phyloP scores from a whole-genome alignment of 805 yeast species.

The Wickerhamomyces hampshirensis region DNA sequence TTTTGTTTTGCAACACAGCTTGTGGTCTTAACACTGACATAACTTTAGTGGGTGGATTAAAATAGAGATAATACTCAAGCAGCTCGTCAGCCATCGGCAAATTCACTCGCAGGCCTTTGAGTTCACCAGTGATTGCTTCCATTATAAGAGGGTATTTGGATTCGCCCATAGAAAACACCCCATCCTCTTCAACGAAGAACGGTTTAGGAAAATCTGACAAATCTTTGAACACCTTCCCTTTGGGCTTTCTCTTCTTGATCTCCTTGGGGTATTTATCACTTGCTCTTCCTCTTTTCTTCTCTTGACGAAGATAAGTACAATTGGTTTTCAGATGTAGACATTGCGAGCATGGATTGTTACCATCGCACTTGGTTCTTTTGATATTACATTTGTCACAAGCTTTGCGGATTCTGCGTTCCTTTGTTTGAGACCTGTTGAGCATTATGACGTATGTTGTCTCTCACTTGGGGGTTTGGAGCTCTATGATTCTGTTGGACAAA shows the following conservation, averaged over 20 bases:
- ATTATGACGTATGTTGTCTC: too few relatives aligned
- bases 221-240: too few relatives aligned
- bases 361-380: constrained; percentile 44
- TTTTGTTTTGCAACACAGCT: constrained; percentile 13
- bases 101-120: constrained; percentile 15
- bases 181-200: too few relatives aligned
- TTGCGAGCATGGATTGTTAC: constrained; percentile 39
- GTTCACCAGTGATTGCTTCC: constrained; percentile 5
- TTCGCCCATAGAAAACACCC: too few relatives aligned
- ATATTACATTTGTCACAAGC: constrained; percentile 47
- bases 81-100: constrained; percentile 21
- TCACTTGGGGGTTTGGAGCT: too few relatives aligned
- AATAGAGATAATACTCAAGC: constrained; percentile 18
- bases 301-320: constrained; percentile 39
- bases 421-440: constrained; percentile 2
- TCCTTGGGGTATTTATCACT: constrained; percentile 36
- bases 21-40: constrained; percentile 19
- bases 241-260: constrained; percentile 22
- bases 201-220: too few relatives aligned
- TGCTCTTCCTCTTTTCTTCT: constrained; percentile 44
- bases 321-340: constrained; percentile 29
- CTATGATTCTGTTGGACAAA: too few relatives aligned
- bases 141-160: constrained; percentile 14
- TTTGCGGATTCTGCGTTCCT: constrained; percentile 25
- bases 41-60: constrained; percentile 18